Percentiles rank a stretch among this genome's conserved stretches.
Evolutionary conservation across 805 yeast species (phyloP).

Genomic region (Zygosaccharomyces siamensis): DNA sequence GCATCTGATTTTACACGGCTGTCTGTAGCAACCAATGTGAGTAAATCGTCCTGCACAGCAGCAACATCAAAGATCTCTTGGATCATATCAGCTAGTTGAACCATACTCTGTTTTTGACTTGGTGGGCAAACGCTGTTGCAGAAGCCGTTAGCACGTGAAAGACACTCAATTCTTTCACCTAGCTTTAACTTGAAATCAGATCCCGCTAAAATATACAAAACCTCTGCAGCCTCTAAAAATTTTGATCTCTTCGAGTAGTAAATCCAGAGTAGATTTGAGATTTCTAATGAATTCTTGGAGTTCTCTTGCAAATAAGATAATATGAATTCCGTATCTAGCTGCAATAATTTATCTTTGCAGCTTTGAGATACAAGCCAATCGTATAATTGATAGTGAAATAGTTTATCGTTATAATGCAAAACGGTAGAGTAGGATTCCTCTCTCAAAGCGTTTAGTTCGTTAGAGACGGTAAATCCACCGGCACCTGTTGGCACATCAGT

Average conservation of each 20-base stretch:
- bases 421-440: constrained; percentile 72
- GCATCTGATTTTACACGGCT: constrained; percentile 42
- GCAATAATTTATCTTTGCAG: constrained; percentile 68
- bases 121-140: constrained; percentile 82
- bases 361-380: constrained; percentile 86
- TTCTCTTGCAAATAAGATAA: constrained; percentile 70
- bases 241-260: constrained; percentile 80
- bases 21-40: constrained; percentile 47
- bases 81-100: constrained; percentile 60
- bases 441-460: constrained; percentile 51
- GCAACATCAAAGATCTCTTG: constrained; percentile 84
- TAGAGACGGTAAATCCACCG: constrained; percentile 19
- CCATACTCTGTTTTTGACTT: constrained; percentile 68
- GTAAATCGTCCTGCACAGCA: constrained; percentile 59
- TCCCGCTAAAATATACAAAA: constrained; percentile 65
- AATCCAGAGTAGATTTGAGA: constrained; percentile 83
- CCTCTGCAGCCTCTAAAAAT: constrained; percentile 78
- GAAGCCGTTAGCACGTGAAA: constrained; percentile 90
- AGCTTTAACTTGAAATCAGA: constrained; percentile 67
- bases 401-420: constrained; percentile 66
- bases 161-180: constrained; percentile 73
- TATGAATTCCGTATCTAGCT: constrained; percentile 76
- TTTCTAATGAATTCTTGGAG: constrained; percentile 56
- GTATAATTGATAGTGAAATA: constrained; percentile 88
- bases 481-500: constrained; percentile 22